Evolutionary conservation across 2,329 filamentous ascomycete species (phyloP).

Genomic region (Aschersonia sp.): DNA sequence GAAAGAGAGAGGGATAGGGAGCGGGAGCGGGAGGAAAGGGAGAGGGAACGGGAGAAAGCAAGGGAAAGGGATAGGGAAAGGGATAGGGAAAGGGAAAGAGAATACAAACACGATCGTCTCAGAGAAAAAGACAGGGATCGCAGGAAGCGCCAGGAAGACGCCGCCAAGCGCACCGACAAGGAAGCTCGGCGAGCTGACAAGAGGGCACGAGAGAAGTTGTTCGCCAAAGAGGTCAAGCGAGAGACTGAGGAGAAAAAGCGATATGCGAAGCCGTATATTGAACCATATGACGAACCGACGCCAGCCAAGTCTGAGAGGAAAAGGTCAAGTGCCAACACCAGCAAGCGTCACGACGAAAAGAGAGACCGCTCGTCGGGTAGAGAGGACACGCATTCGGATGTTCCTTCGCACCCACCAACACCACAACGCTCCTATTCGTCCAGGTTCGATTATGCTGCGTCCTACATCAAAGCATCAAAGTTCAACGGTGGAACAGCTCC

Average conservation of each 20-base stretch:
- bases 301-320: constrained; percentile 19
- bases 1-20: constrained; percentile 9
- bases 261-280: constrained; percentile 19
- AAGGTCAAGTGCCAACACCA: constrained; percentile 17
- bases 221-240: constrained; percentile 22
- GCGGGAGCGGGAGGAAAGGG: constrained; percentile 3
- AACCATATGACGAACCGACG: constrained; percentile 15
- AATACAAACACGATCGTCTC: constrained; percentile 2
- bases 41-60: constrained; percentile 1
- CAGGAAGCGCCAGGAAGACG: constrained; percentile 11
- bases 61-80: constrained; percentile 3
- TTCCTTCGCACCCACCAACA: constrained; percentile 8
- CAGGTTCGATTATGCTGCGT: constrained; percentile 10
- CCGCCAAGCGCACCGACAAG: constrained; percentile 15
- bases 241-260: constrained; percentile 22
- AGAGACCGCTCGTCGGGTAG: constrained; percentile 18
- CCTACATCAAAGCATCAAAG: constrained; percentile 18
- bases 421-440: constrained; percentile 9
- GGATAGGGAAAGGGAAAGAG: constrained; percentile 7
- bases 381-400: constrained; percentile 15
- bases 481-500: constrained; percentile 8
- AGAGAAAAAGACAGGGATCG: constrained; percentile 10
- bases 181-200: constrained; percentile 19
- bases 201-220: constrained; percentile 18
- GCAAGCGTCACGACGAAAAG: constrained; percentile 23